These are phyloP conservation scores for Periglandula ipomoeae DNA, from an alignment of 2,329 filamentous ascomycete genomes.

Conservation along the genomic window DNA sequence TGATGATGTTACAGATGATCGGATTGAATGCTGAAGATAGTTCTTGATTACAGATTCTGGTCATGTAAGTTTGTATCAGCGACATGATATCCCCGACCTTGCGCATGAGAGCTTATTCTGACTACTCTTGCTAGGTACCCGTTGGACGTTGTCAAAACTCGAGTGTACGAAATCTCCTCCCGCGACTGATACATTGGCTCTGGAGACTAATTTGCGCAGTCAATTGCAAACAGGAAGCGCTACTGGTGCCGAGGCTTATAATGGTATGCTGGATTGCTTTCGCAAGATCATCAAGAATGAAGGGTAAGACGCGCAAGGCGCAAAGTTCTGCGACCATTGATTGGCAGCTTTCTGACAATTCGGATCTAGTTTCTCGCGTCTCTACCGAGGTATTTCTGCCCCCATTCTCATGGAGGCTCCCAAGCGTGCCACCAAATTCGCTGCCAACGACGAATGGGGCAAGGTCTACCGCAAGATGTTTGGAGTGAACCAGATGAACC, in stretches of 20 bases:
- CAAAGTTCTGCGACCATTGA: background rate
- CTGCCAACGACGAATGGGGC: slow-evolving; percentile 97
- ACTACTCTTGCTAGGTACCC: slow-evolving; percentile 64
- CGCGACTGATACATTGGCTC: background rate
- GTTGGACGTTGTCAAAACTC: slow-evolving; percentile 94
- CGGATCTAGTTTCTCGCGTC: slow-evolving; percentile 59
- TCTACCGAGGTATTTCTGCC: slow-evolving; percentile 92
- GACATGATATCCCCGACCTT: background rate
- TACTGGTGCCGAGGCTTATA: slow-evolving; percentile 76
- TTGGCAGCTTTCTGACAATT: background rate
- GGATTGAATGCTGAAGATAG: background rate
- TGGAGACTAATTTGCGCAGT: slow-evolving; percentile 36
- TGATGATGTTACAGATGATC: background rate
- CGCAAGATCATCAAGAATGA: slow-evolving; percentile 93
- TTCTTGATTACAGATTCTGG: slow-evolving; percentile 56
- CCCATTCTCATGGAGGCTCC: slow-evolving; percentile 94
- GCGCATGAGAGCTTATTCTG: background rate
- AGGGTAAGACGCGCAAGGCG: slow-evolving; percentile 51
- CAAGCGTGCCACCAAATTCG: slow-evolving; percentile 97
- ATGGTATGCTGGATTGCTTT: slow-evolving; percentile 97
- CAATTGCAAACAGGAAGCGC: slow-evolving; percentile 75
- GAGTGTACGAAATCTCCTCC: slow-evolving; percentile 59
- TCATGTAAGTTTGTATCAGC: slow-evolving; percentile 54
- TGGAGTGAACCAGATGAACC: slow-evolving; percentile 78
- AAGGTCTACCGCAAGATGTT: slow-evolving; percentile 86